A percentile compares a stretch with the other conserved stretches of the same genome.
Conservation (phyloP, 805 yeast genomes). For the Metschnikowia matae region DNA sequence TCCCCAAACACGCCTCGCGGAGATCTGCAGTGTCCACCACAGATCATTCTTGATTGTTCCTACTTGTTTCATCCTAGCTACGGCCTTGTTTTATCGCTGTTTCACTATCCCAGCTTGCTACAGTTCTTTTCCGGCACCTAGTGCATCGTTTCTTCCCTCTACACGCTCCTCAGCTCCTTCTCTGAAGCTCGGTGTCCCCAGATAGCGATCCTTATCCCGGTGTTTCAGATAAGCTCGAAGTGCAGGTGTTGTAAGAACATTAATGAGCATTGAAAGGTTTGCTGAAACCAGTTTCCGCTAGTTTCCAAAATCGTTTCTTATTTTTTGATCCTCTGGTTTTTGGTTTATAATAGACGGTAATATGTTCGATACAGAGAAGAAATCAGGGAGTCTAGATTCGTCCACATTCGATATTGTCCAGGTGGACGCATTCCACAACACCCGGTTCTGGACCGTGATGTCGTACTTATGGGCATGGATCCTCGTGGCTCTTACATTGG, state of each 20-base stretch:
- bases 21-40: not conserved
- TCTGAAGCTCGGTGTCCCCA: too few relatives aligned
- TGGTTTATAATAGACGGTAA: too few relatives aligned
- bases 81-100: not conserved
- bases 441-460: constrained; percentile 39
- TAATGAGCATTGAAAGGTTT: not conserved
- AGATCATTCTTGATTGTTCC: not conserved
- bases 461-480: constrained; percentile 41
- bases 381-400: constrained; percentile 20
- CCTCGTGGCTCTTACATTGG: constrained; percentile 49
- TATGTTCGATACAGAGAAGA: constrained; percentile 14
- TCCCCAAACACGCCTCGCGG: constrained; percentile 1
- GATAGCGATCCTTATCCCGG: too few relatives aligned
- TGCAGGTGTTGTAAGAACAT: too few relatives aligned
- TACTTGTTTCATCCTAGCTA: not conserved
- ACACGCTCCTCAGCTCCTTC: too few relatives aligned
- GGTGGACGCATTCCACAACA: constrained; percentile 44
- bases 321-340: too few relatives aligned
- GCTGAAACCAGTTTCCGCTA: too few relatives aligned
- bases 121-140: not conserved
- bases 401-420: constrained; percentile 50
- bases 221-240: too few relatives aligned
- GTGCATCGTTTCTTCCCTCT: too few relatives aligned
- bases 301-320: too few relatives aligned
- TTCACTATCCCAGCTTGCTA: not conserved